Conservation (phyloP, 2,329 filamentous ascomycete genomes). For the Phyllosticta citriasiana region DNA sequence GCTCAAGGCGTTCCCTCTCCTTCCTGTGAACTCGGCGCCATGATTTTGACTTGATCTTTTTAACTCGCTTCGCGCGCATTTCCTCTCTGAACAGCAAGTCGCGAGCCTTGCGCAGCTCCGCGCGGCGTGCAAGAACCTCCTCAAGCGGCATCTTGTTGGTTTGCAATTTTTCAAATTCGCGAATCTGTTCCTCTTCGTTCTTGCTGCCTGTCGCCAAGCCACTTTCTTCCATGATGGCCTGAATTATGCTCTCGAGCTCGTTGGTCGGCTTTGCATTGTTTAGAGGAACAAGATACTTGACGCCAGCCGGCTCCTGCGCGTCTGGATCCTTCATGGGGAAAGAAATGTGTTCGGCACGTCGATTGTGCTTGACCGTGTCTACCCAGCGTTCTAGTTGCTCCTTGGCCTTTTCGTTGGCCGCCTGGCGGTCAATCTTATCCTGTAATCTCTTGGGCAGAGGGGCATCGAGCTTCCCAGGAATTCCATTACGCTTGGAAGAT, state of each 20-base stretch:
- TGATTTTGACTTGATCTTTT: constrained; percentile 97
- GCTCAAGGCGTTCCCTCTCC: constrained; percentile 51
- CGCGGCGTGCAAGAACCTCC: constrained; percentile 61
- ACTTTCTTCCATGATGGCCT: constrained; percentile 82
- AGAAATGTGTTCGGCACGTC: constrained; percentile 76
- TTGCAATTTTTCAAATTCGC: constrained; percentile 59
- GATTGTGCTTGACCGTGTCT: constrained; percentile 90
- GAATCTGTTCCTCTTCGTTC: constrained; percentile 51
- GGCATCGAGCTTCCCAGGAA: constrained; percentile 64
- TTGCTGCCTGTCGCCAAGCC: constrained; percentile 58
- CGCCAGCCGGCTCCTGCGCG: constrained; percentile 48
- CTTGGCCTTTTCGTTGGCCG: constrained; percentile 83
- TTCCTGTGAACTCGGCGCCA: constrained; percentile 88
- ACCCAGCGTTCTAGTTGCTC: constrained; percentile 85
- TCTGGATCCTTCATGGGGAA: constrained; percentile 76
- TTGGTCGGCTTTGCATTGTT: constrained; percentile 54
- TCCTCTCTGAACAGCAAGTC: constrained; percentile 85
- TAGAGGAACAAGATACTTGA: constrained; percentile 54
- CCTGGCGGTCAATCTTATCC: constrained; percentile 68
- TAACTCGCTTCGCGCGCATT: constrained; percentile 80
- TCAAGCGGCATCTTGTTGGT: constrained; percentile 62
- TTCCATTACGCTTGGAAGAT: constrained; percentile 44
- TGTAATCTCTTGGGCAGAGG: constrained; percentile 80
- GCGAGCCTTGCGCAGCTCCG: constrained; percentile 66
- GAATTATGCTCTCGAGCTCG: constrained; percentile 76